A percentile compares a stretch with the other conserved stretches of the same genome.
Conservation (phyloP, 371 early-diverging fungal species). For the Sporodiniella umbellata region DNA sequence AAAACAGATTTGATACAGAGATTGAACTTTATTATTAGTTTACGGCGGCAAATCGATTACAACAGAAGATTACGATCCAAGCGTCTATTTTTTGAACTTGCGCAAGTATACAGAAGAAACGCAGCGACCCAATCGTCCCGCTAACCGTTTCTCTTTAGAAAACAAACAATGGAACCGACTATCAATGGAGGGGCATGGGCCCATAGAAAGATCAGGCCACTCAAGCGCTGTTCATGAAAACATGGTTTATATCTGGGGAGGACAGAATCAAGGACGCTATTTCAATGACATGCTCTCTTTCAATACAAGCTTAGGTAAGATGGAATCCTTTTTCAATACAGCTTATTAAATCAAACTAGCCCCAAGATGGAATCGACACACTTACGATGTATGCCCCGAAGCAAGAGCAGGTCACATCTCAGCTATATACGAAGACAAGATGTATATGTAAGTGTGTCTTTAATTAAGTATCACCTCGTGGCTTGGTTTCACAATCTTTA, state of each 20-base stretch:
- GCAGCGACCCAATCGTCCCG: not conserved
- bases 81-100: slow-evolving; percentile 39
- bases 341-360: not conserved
- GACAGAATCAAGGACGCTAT: slow-evolving; percentile 64
- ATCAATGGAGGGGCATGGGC: slow-evolving; percentile 51
- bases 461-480: slow-evolving; percentile 17
- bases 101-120: slow-evolving; percentile 23
- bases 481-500: slow-evolving; percentile 16
- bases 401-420: slow-evolving; percentile 60
- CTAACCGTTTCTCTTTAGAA: slow-evolving; percentile 13
- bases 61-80: slow-evolving; percentile 43
- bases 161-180: slow-evolving; percentile 54
- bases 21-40: slow-evolving; percentile 17
- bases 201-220: slow-evolving; percentile 69
- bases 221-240: slow-evolving; percentile 60
- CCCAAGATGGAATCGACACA: slow-evolving; percentile 55
- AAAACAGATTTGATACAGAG: not conserved
- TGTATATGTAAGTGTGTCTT: slow-evolving; percentile 56
- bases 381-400: slow-evolving; percentile 43
- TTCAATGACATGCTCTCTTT: slow-evolving; percentile 69
- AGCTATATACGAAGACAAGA: slow-evolving; percentile 51
- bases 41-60: slow-evolving; percentile 44
- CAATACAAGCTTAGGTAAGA: slow-evolving; percentile 57
- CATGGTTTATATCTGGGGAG: slow-evolving; percentile 72
- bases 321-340: too few relatives aligned